Evolutionary conservation across 2,329 filamentous ascomycete species (phyloP).

Genomic region (Chaetomiaceae sp.): DNA sequence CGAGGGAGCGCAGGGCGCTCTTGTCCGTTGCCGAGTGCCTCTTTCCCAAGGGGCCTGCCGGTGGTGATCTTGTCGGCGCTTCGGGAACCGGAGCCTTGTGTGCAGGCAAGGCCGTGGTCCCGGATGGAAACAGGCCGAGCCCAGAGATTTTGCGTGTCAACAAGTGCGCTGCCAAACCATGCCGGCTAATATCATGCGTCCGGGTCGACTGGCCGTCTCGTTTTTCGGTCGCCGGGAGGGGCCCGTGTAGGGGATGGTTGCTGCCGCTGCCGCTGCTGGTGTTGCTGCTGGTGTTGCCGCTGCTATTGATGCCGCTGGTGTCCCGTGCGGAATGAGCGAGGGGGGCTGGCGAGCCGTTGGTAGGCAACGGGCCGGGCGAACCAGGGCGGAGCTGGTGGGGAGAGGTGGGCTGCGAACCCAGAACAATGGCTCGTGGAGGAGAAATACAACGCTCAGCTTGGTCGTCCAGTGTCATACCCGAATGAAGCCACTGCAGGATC

Average conservation of each 20-base stretch:
- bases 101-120: conserved; percentile 7
- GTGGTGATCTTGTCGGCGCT: conserved; percentile 5
- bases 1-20: conserved; percentile 11
- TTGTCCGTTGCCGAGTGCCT: conserved; percentile 30
- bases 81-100: conserved; percentile 6
- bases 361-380: conserved; percentile 4
- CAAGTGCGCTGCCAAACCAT: conserved; percentile 31
- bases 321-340: conserved; percentile 16
- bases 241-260: conserved; percentile 11
- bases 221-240: conserved; percentile 15
- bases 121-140: background rate
- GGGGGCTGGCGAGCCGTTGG: conserved; percentile 17
- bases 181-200: conserved; percentile 27
- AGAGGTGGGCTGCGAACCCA: too few species aligned
- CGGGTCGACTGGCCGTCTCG: conserved; percentile 20
- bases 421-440: conserved; percentile 6
- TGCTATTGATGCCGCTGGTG: conserved; percentile 2
- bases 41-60: conserved; percentile 27
- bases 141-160: conserved; percentile 21
- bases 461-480: conserved; percentile 19
- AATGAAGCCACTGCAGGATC: background rate
- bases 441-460: conserved; percentile 13
- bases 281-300: background rate
- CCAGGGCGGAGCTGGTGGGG: conserved; percentile 7
- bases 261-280: background rate